Percentiles rank a stretch among this genome's conserved stretches.
phyloP scores from a whole-genome alignment of 2,329 filamentous ascomycete genomes.

The Capronia coronata region DNA sequence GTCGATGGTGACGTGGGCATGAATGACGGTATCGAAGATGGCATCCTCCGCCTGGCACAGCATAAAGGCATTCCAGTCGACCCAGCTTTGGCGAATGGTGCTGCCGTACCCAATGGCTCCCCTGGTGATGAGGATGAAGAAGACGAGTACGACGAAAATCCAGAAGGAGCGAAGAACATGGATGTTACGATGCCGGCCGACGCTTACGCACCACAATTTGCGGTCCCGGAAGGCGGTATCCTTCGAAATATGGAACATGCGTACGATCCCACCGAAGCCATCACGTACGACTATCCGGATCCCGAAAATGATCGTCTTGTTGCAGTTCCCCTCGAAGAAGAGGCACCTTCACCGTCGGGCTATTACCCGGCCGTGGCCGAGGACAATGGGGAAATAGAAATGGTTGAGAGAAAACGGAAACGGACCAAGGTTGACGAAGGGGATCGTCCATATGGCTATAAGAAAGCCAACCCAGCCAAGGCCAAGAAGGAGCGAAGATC shows the following conservation, averaged over 20 bases:
- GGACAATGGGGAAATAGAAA: constrained; percentile 22
- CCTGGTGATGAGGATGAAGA: constrained; percentile 22
- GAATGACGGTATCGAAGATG: constrained; percentile 14
- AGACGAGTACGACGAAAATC: constrained; percentile 25
- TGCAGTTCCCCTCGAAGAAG: constrained; percentile 15
- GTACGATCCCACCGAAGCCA: constrained; percentile 32
- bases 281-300: constrained; percentile 34
- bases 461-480: constrained; percentile 11
- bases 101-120: neutral
- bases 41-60: constrained; percentile 24
- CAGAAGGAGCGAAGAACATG: constrained; percentile 17
- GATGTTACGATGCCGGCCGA: constrained; percentile 7
- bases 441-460: constrained; percentile 19
- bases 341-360: constrained; percentile 7
- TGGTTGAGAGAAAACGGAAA: constrained; percentile 29
- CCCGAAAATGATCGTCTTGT: constrained; percentile 17
- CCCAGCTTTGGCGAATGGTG: constrained; percentile 32
- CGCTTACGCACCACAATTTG: constrained; percentile 21
- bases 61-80: constrained; percentile 39
- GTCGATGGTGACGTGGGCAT: constrained; percentile 36
- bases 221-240: constrained; percentile 30
- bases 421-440: constrained; percentile 27
- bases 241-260: constrained; percentile 30
- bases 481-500: constrained; percentile 21
- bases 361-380: constrained; percentile 15